Evolutionary conservation across 495 filamentous ascomycete species (phyloP), one percentile per base, ranked within the genome.

Genomic region (Ascodesmis nigricans): DNA sequence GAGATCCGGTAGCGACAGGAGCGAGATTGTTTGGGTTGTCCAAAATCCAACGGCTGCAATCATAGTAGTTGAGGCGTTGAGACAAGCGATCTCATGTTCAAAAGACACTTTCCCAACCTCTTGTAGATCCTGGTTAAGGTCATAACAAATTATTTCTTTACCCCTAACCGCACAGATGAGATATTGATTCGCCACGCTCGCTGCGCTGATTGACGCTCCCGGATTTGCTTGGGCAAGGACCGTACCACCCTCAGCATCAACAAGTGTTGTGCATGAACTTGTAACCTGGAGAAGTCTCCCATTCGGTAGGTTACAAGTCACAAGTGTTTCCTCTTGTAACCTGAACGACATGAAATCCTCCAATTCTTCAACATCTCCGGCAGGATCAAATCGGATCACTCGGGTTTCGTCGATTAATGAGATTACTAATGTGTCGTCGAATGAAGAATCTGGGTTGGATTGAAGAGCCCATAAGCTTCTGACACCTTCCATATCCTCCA

Each of bases 331-430:
- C 42, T 78, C 65, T 21, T 65, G 55, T 21, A 95, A 51, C 5
- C 58, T 46, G 34, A 99, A 63, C 0, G 78, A 77, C 15, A 64
- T 57, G 44, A 78, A 83, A 0, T 62, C 53, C 5, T 77, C 70
- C 13, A 91, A 43, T 51, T 99, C 90, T 50, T 93, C 82, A 1
- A 91, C 71, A 38, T 81, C 78, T 3, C 79, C 83, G 18, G 71
- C 59, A 0, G 59, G 22, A 30, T 66, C 66, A 50, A 99, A 95
- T 4, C 49, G 57, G 51, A 95, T 92, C 5, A 84, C 58, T 30
- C 87, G 60, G 1, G 84, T 90, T 45, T 91, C 80, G 16, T 71
- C 69, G 16, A 90, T 61, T 35, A 91, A 80, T 0, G 82, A 81
- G 7, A 78, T 74, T 15, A 82, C 49, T 13, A 95, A 62, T 0